Percentiles rank a stretch among this genome's conserved stretches.
Conservation (phyloP, 73 alveolate genomes). For the Tetrahymena thermophila region DNA sequence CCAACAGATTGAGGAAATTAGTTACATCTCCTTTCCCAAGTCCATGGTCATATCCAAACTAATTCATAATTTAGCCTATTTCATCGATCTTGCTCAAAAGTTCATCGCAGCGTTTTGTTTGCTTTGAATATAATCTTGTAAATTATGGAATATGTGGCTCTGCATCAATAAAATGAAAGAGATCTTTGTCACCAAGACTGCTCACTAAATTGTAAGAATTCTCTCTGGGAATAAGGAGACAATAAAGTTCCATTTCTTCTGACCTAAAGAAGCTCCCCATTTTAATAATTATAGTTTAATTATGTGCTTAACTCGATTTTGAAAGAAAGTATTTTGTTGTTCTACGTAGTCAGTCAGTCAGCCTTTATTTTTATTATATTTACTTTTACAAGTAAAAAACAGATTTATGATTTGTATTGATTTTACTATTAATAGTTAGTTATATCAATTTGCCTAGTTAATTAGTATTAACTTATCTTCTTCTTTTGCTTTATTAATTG, state of each 20-base stretch:
- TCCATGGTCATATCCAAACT: slow-evolving; percentile 13
- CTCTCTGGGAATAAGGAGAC: slow-evolving; percentile 38
- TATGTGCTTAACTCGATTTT: background rate
- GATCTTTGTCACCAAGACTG: slow-evolving; percentile 16
- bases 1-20: slow-evolving; percentile 5
- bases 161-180: slow-evolving; percentile 10
- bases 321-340: background rate
- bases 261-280: slow-evolving; percentile 18
- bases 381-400: background rate
- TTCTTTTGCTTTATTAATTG: no score
- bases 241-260: slow-evolving; percentile 23
- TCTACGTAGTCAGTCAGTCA: no score
- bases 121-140: slow-evolving; percentile 1
- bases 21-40: slow-evolving; percentile 6
- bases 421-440: background rate
- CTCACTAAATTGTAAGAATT: slow-evolving; percentile 18
- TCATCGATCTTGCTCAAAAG: slow-evolving; percentile 10
- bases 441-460: background rate
- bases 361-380: background rate
- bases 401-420: background rate
- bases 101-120: slow-evolving; percentile 25
- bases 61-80: background rate
- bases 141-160: background rate
- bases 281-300: background rate
- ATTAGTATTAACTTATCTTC: background rate